A percentile compares a stretch with the other conserved stretches of the same genome.
These are phyloP conservation scores for Cutaneotrichosporon sp. DNA, from an alignment of 1,284 basidiomycete genomes.

Conservation along the genomic window DNA sequence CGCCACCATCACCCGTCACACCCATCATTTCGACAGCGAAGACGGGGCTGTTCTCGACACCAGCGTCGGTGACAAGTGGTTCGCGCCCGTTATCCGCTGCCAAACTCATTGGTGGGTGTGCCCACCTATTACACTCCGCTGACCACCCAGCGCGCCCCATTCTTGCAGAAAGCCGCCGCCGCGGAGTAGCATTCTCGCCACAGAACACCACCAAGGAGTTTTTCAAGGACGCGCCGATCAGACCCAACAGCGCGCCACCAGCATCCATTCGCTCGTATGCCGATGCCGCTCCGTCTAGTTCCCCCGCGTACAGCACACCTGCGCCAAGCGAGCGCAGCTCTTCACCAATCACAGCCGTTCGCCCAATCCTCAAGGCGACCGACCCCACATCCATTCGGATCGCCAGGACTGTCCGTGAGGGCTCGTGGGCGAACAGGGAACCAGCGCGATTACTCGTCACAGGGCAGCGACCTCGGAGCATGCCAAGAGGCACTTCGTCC, in stretches of 20 bases:
- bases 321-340: conserved; percentile 7
- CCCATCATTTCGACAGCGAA: not conserved
- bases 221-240: conserved; percentile 29
- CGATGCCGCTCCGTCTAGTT: not conserved
- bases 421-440: conserved; percentile 44
- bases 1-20: not conserved
- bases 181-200: conserved; percentile 34
- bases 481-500: not conserved
- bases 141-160: not conserved
- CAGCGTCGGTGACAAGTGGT: not conserved
- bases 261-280: conserved; percentile 6
- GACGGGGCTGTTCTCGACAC: not conserved
- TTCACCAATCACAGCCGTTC: conserved; percentile 3
- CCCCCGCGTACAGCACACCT: conserved; percentile 5
- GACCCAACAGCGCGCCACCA: conserved; percentile 8
- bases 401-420: conserved; percentile 40
- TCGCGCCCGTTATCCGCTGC: conserved; percentile 6
- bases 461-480: conserved; percentile 22
- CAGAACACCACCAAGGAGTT: conserved; percentile 36
- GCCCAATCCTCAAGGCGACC: conserved; percentile 34
- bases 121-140: too few species aligned
- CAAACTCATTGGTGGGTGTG: conserved; percentile 7
- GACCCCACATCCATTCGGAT: conserved; percentile 32
- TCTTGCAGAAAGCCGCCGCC: not conserved
- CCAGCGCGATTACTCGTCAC: conserved; percentile 34